Conservation (phyloP, 192 early-diverging fungal genomes). For the Ambispora gerdemannii region DNA sequence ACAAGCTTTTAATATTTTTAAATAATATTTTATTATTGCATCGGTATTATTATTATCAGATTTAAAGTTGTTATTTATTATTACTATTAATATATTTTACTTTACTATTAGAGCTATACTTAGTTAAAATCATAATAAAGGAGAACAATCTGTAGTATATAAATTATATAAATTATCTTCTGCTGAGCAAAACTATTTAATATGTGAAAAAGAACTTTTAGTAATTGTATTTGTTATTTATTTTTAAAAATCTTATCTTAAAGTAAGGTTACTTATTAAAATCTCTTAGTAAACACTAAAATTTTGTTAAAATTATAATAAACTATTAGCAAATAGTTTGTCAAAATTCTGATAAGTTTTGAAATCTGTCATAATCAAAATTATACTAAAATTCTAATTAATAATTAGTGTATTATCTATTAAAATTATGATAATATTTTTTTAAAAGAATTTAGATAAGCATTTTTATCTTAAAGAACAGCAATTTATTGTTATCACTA, state of each 20-base stretch:
- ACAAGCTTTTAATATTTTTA: conserved; percentile 30
- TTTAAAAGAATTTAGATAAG: too few species aligned
- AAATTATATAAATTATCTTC: conserved; percentile 30
- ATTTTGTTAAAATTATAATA: too few species aligned
- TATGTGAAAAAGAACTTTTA: conserved; percentile 31
- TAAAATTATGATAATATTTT: too few species aligned
- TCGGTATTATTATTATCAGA: conserved; percentile 17
- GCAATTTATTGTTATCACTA: conserved; percentile 13
- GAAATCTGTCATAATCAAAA: too few species aligned
- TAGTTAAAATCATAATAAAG: conserved; percentile 15
- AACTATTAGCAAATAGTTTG: too few species aligned
- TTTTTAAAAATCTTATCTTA: too few species aligned
- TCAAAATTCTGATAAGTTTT: too few species aligned
- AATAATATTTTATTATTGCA: background rate
- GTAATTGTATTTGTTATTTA: conserved; percentile 22
- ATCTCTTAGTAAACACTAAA: too few species aligned
- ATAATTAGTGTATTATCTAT: too few species aligned
- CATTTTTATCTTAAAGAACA: conserved; percentile 24
- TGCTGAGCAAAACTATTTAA: conserved; percentile 30
- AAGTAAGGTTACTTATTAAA: too few species aligned
- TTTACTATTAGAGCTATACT: conserved; percentile 34
- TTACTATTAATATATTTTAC: conserved; percentile 30
- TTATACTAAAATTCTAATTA: too few species aligned
- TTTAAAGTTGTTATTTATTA: background rate
- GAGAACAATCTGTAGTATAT: conserved; percentile 31